Conservation (phyloP, 176 grass and related monocot species). For the Oryza nivara region DNA sequence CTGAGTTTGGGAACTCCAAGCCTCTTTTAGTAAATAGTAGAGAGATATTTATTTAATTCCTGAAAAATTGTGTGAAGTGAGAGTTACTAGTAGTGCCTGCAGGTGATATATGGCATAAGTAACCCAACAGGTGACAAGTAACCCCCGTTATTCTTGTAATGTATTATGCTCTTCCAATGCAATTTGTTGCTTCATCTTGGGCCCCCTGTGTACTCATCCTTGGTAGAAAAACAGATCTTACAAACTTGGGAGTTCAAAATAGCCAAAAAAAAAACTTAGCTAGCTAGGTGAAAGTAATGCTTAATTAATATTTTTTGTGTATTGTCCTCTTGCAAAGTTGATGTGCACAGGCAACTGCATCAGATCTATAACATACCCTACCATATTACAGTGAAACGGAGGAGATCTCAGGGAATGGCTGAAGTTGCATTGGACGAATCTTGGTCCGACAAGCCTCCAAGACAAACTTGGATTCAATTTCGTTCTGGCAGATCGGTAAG, state of each 20-base stretch:
- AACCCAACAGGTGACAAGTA: neutral
- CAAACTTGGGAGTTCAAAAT: neutral
- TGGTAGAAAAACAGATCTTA: neutral
- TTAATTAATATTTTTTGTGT: neutral
- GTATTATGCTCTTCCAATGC: neutral
- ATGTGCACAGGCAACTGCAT: neutral
- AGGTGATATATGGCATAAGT: neutral
- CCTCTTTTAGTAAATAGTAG: neutral
- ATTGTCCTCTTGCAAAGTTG: neutral
- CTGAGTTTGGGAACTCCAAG: constrained; percentile 8
- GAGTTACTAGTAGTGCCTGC: neutral
- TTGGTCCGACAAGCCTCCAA: neutral
- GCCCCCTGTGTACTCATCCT: neutral
- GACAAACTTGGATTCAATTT: neutral
- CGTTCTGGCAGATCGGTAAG: neutral
- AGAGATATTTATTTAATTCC: neutral
- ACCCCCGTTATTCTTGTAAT: neutral
- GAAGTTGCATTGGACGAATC: neutral
- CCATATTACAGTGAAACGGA: constrained; percentile 2
- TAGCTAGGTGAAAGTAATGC: neutral
- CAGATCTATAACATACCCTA: neutral
- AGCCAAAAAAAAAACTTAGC: neutral
- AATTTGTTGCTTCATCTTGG: neutral
- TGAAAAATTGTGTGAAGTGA: neutral
- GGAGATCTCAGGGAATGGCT: neutral